A percentile compares a stretch with the other conserved stretches of the same genome.
phyloP scores from a whole-genome alignment of 306 rosid genomes.

The Citrullus mucosospermus region DNA sequence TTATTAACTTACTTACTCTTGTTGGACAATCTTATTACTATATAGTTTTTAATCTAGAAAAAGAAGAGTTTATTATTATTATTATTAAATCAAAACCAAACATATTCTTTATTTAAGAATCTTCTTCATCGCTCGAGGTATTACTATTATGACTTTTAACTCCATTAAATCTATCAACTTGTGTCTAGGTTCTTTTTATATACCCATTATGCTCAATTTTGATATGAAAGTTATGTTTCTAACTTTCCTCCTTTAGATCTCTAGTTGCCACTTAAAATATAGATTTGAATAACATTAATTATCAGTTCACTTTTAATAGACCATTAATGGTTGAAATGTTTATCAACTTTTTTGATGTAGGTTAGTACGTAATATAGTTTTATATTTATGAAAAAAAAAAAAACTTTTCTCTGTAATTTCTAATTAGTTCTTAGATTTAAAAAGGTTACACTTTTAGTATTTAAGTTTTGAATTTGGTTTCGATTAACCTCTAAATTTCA shows the following conservation, averaged over 20 bases:
- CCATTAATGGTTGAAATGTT: too few relatives aligned
- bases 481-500: too few relatives aligned
- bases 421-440: fast-evolving
- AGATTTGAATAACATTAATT: too few relatives aligned
- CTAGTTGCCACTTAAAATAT: neutral
- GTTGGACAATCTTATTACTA: neutral
- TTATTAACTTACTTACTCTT: neutral
- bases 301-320: too few relatives aligned
- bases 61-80: too few relatives aligned
- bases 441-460: too few relatives aligned
- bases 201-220: neutral
- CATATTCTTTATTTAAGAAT: neutral
- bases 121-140: neutral
- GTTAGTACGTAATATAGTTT: too few relatives aligned
- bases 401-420: too few relatives aligned
- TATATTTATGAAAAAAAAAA: too few relatives aligned
- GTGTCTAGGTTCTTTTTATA: neutral
- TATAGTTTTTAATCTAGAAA: neutral
- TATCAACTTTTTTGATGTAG: too few relatives aligned
- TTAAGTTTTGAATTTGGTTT: too few relatives aligned
- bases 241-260: neutral
- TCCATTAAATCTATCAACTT: neutral
- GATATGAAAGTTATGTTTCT: neutral
- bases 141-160: neutral
- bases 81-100: neutral